Percentiles rank a stretch among this genome's conserved stretches.
phyloP scores from a whole-genome alignment of 1,139 yeast species.

The Pichia sp. region DNA sequence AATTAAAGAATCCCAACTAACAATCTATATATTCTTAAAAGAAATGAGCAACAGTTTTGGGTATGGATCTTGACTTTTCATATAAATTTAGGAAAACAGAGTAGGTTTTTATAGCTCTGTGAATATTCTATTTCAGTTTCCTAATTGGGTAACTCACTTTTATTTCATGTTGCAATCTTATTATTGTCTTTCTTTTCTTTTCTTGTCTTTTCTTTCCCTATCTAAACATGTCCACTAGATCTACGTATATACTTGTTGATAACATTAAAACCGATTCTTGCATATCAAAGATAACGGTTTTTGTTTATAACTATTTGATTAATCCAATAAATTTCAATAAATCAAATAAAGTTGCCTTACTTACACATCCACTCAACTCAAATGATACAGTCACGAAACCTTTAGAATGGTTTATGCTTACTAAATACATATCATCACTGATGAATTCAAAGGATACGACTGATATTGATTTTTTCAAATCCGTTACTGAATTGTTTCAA shows the following conservation, averaged over 20 bases:
- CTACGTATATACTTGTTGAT: conserved; percentile 9
- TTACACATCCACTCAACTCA: conserved; percentile 1
- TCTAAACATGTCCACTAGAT: conserved; percentile 4
- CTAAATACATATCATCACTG: neutral
- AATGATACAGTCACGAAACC: conserved; percentile 1
- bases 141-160: neutral
- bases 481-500: conserved; percentile 2
- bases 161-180: neutral
- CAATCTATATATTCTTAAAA: neutral
- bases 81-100: neutral
- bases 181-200: neutral
- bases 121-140: neutral
- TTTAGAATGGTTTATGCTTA: conserved; percentile 3
- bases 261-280: neutral
- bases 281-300: neutral
- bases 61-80: neutral
- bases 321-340: conserved; percentile 6
- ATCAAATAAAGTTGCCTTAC: conserved; percentile 7
- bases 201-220: too few species aligned
- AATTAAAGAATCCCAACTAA: neutral
- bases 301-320: conserved; percentile 9
- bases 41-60: neutral
- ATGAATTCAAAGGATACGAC: neutral
- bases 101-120: neutral
- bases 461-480: neutral